A percentile compares a stretch with the other conserved stretches of the same genome.
These are phyloP conservation scores for Talaromyces marneffei DNA, from an alignment of 2,329 filamentous ascomycete genomes.

Conservation along the genomic window DNA sequence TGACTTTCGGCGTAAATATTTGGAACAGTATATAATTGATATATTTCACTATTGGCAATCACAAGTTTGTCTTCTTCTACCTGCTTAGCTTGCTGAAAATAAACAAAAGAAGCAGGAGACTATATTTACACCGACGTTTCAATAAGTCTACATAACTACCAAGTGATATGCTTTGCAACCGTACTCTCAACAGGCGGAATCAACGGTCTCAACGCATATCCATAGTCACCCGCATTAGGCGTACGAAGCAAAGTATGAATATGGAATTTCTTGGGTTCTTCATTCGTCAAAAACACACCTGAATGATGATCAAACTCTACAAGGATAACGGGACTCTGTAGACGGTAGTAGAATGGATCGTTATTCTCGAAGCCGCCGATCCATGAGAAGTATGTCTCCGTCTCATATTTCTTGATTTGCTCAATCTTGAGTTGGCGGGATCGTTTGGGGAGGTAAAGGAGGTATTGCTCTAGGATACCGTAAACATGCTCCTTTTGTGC, in stretches of 20 bases:
- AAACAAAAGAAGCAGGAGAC: not conserved
- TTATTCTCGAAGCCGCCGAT: conserved; percentile 63
- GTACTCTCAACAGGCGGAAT: conserved; percentile 32
- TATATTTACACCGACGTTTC: not conserved
- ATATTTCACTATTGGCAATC: too few species aligned
- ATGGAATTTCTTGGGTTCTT: conserved; percentile 69
- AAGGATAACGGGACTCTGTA: conserved; percentile 69
- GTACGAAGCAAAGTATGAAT: conserved; percentile 68
- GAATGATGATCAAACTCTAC: conserved; percentile 77
- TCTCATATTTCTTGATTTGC: conserved; percentile 51
- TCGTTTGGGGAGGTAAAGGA: conserved; percentile 58
- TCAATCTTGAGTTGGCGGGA: conserved; percentile 42
- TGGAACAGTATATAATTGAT: not conserved
- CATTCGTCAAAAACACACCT: conserved; percentile 69
- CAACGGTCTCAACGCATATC: conserved; percentile 46
- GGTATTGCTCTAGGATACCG: conserved; percentile 57
- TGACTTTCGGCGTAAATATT: not conserved
- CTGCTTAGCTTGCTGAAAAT: not conserved
- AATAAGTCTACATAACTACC: conserved; percentile 15
- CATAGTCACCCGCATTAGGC: conserved; percentile 73
- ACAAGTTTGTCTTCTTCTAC: too few species aligned
- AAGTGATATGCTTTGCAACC: conserved; percentile 34
- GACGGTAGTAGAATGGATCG: conserved; percentile 70
- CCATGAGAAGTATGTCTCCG: conserved; percentile 73
- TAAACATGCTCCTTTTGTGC: conserved; percentile 52